phyloP scores from a whole-genome alignment of 108 stramenopile species.

The Epithemia pelagica region DNA sequence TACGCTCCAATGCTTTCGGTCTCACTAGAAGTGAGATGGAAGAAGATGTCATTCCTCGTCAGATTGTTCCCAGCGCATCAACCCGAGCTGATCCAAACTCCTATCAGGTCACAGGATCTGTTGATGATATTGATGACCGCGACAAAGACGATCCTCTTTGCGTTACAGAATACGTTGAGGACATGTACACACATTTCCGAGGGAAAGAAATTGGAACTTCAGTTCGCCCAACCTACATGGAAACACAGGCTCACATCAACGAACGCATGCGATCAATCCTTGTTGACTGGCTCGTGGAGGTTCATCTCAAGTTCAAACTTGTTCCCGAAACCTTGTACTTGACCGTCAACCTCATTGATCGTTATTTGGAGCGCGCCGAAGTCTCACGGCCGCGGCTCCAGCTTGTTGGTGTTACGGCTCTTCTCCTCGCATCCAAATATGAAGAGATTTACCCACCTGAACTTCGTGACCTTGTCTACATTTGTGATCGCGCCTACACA shows the following conservation, averaged over 20 bases:
- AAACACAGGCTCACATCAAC: conserved; percentile 59
- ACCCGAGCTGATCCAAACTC: neutral
- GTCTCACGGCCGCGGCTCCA: conserved; percentile 86
- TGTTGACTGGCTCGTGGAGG: conserved; percentile 93
- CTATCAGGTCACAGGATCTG: conserved; percentile 63
- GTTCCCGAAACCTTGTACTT: conserved; percentile 78
- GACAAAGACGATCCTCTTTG: conserved; percentile 85
- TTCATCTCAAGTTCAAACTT: conserved; percentile 85
- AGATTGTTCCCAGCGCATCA: neutral
- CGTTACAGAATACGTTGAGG: conserved; percentile 84
- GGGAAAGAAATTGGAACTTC: conserved; percentile 56
- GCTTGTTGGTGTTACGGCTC: conserved; percentile 90
- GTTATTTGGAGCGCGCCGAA: conserved; percentile 48
- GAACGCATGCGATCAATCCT: conserved; percentile 85
- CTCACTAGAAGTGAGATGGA: neutral
- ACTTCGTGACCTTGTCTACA: conserved; percentile 94
- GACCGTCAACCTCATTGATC: conserved; percentile 80
- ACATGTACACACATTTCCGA: conserved; percentile 89
- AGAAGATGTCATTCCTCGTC: conserved; percentile 1
- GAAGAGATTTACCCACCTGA: conserved; percentile 97
- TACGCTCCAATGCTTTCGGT: neutral
- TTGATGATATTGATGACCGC: conserved; percentile 87
- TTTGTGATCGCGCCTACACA: conserved; percentile 67
- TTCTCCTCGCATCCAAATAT: conserved; percentile 93
- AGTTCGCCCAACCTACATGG: conserved; percentile 56